Evolutionary conservation across 208 protist genomes (phyloP).

Genomic region (Hexamita inflata): DNA sequence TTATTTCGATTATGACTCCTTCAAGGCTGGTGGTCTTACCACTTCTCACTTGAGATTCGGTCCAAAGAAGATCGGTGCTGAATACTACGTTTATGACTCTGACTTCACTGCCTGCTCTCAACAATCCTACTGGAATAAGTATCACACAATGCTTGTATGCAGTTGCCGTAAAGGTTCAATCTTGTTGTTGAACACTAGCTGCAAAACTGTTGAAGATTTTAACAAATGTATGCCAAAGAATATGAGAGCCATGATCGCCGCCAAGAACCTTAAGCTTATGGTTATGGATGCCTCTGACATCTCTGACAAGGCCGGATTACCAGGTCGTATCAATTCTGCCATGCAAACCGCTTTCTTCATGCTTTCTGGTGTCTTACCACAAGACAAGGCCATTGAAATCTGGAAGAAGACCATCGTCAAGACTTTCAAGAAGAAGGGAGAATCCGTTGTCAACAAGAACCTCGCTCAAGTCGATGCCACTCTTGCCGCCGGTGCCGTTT

Average conservation of each 20-base stretch:
- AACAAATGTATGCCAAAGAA: slow-evolving; percentile 41
- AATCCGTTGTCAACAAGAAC: slow-evolving; percentile 49
- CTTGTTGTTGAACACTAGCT: slow-evolving; percentile 54
- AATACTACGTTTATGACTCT: slow-evolving; percentile 51
- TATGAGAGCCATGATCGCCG: slow-evolving; percentile 45
- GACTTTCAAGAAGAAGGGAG: slow-evolving; percentile 50
- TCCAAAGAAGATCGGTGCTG: slow-evolving; percentile 45
- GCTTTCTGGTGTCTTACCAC: slow-evolving; percentile 47
- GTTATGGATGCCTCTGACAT: slow-evolving; percentile 52
- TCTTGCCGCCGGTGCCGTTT: slow-evolving; percentile 5
- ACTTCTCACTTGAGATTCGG: slow-evolving; percentile 58
- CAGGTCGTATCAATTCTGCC: slow-evolving; percentile 54
- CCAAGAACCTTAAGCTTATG: slow-evolving; percentile 38
- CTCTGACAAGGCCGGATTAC: slow-evolving; percentile 40
- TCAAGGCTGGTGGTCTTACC: slow-evolving; percentile 57
- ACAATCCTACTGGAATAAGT: slow-evolving; percentile 49
- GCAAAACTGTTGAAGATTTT: slow-evolving; percentile 39
- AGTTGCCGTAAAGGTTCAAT: slow-evolving; percentile 38
- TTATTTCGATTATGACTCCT: slow-evolving; percentile 58
- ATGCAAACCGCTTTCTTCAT: slow-evolving; percentile 60
- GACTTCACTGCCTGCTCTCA: slow-evolving; percentile 56
- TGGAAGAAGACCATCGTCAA: slow-evolving; percentile 51
- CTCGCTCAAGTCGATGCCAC: slow-evolving; percentile 38
- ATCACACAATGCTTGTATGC: slow-evolving; percentile 40
- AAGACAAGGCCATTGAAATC: slow-evolving; percentile 47